Evolutionary conservation across 1,284 basidiomycete genomes (phyloP).

Genomic region (Pholiota adiposa): DNA sequence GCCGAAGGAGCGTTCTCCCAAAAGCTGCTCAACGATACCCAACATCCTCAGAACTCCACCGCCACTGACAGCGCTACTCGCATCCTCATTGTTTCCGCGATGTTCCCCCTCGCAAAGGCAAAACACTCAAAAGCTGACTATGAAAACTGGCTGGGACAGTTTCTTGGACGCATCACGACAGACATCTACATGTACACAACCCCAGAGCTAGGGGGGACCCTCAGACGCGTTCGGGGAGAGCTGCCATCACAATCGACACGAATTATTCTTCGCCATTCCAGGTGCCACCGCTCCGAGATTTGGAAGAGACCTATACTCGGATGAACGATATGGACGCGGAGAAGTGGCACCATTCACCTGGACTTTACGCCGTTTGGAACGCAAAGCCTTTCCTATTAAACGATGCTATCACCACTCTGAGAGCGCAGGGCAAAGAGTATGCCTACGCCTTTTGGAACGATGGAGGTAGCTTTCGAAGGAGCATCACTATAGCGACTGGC

Average conservation of each 20-base stretch:
- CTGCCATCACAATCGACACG: conserved; percentile 49
- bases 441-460: conserved; percentile 60
- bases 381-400: conserved; percentile 55
- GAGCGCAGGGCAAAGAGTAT: conserved; percentile 32
- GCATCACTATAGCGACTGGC: conserved; percentile 49
- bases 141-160: conserved; percentile 42
- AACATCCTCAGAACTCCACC: background rate
- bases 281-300: conserved; percentile 44
- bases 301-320: conserved; percentile 38
- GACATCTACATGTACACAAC: conserved; percentile 57
- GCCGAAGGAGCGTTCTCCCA: background rate
- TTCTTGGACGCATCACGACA: conserved; percentile 46
- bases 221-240: conserved; percentile 34
- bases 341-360: conserved; percentile 42
- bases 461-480: conserved; percentile 49
- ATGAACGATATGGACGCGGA: conserved; percentile 53
- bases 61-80: conserved; percentile 5
- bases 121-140: conserved; percentile 52
- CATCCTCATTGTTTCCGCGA: conserved; percentile 55
- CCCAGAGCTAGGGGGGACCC: conserved; percentile 39
- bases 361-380: conserved; percentile 57
- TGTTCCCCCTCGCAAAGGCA: conserved; percentile 53
- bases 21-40: background rate
- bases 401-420: conserved; percentile 38
- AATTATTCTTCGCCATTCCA: conserved; percentile 49